Base-by-base conservation (phyloP, 2,329 filamentous ascomycete species). In the Fusarium decemcellulare region DNA sequence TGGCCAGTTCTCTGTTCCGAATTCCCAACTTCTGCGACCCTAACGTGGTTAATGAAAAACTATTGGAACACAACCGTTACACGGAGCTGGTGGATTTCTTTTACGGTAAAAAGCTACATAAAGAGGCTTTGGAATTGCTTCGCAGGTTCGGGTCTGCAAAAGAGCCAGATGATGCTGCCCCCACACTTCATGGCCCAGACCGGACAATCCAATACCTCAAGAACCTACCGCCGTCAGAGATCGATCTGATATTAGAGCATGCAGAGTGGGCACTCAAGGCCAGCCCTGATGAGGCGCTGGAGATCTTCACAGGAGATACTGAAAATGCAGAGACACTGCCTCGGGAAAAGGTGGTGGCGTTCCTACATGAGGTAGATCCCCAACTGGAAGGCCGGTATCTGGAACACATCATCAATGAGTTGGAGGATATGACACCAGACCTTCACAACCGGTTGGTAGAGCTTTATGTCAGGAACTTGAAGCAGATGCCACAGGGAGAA, bases 1-100 rank as follows among this genome's bases (percentile, higher is more conserved):
- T 99, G 11, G 94, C 94, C 5, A 93, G 93, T 2, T 93, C 95
- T 0, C 87, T 99, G 0, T 98, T 99, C 82, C 94, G 96, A 27
- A 93, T 98, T 54, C 92, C 95, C 76, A 99, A 99, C 78, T 98
- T 98, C 77, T 98, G 96, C 79, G 95, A 99, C 74, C 95, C 96
- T 0, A 92, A 93, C 32, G 96, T 98, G 4, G 95, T 99, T 23
- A 96, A 97, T 77, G 93, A 97, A 79, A 94, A 94, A 74, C 84
- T 99, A 6, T 90, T 97, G 63, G 93, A 97, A 77, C 93, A 91
- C 42, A 93, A 93, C 61, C 90, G 95, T 34, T 98, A 97, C 80
- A 95, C 92, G 54, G 95, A 98, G 81, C 84, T 99, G 2, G 94
- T 99, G n/a, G 95, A 98, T 78, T 99, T 99, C 77, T 91, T 98